Conservation (phyloP, 169 alveolate species). For the Eimeria acervulina region DNA sequence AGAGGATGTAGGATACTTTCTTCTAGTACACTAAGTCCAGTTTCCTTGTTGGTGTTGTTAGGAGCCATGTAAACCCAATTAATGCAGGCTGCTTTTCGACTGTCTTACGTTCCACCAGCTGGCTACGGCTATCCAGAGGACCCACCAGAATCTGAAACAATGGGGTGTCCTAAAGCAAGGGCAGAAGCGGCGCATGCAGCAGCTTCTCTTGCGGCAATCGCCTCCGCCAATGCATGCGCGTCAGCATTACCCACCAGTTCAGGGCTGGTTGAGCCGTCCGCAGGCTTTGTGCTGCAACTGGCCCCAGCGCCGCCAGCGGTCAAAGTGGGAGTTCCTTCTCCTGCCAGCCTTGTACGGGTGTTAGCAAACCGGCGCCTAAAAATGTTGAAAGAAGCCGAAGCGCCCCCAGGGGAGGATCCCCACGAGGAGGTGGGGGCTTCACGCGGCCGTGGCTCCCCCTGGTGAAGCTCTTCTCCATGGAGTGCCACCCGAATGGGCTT, state of each 20-base stretch:
- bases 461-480: not conserved
- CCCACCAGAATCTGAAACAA: conserved; percentile 60
- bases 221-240: conserved; percentile 2
- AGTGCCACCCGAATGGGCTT: not conserved
- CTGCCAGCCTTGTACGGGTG: not conserved
- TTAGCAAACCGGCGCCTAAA: not conserved
- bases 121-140: not conserved
- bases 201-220: conserved; percentile 64
- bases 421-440: not conserved
- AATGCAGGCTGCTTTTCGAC: no score
- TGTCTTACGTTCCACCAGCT: no score
- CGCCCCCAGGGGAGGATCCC: not conserved
- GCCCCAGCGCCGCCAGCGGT: not conserved
- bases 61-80: no score
- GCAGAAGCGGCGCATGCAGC: conserved; percentile 73
- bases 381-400: not conserved
- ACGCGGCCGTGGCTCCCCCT: not conserved
- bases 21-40: not conserved
- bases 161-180: conserved; percentile 72
- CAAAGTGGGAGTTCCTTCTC: not conserved
- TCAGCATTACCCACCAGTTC: not conserved
- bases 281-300: not conserved
- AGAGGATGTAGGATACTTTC: not conserved
- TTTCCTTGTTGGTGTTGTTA: not conserved
- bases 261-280: not conserved